A percentile compares a stretch with the other conserved stretches of the same genome.
Conservation (phyloP, 2,329 filamentous ascomycete species). For the Elsinoe australis region DNA sequence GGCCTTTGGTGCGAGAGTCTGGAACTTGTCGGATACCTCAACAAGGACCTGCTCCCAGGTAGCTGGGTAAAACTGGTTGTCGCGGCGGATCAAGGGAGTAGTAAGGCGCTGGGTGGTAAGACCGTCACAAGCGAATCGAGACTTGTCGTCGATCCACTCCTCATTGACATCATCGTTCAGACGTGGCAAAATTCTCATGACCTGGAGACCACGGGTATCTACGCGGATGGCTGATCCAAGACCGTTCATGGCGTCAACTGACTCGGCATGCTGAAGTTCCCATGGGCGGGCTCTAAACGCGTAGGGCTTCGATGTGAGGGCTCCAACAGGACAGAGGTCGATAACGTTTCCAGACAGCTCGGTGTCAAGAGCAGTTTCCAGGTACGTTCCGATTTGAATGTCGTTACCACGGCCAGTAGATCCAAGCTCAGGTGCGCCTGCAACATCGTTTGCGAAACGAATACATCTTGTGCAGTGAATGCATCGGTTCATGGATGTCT, state of each 20-base stretch:
- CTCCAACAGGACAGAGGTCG: constrained; percentile 94
- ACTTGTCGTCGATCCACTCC: constrained; percentile 99
- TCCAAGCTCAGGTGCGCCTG: constrained; percentile 89
- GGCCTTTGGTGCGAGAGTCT: constrained; percentile 69
- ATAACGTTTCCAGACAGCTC: constrained; percentile 97
- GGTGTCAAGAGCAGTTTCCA: constrained; percentile 87
- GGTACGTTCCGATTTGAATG: constrained; percentile 95
- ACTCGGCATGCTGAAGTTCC: constrained; percentile 95
- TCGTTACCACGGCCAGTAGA: constrained; percentile 93
- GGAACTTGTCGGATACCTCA: constrained; percentile 75
- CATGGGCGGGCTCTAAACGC: constrained; percentile 94
- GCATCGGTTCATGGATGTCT: constrained; percentile 98
- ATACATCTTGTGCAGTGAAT: constrained; percentile 98
- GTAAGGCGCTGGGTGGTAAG: constrained; percentile 94
- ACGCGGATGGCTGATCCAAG: constrained; percentile 92
- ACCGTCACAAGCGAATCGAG: constrained; percentile 90
- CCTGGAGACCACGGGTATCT: constrained; percentile 86
- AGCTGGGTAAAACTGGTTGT: constrained; percentile 84
- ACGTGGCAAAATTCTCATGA: constrained; percentile 87
- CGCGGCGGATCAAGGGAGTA: constrained; percentile 78
- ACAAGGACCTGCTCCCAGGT: constrained; percentile 93
- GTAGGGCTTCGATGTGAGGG: constrained; percentile 93
- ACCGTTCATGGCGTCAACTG: constrained; percentile 86
- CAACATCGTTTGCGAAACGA: constrained; percentile 95
- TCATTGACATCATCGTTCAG: constrained; percentile 98